Conservation (phyloP, 768 basidiomycete genomes). For the Brasilioporus rufonigricans region DNA sequence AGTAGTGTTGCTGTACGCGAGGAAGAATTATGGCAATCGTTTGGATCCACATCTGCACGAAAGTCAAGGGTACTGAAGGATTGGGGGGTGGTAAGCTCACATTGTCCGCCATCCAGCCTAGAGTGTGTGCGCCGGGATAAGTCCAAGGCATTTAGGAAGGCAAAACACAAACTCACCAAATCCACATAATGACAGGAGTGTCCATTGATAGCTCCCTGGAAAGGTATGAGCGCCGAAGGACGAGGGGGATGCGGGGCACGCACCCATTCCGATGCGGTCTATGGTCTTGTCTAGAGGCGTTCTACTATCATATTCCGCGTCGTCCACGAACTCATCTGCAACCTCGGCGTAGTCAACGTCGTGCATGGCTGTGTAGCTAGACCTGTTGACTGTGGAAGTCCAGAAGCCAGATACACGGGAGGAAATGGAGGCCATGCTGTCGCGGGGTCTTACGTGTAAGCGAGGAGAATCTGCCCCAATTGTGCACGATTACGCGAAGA, state of each 20-base stretch:
- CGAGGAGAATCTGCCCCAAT: constrained; percentile 3
- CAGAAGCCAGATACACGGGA: constrained; percentile 52
- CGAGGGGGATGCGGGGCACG: constrained; percentile 9
- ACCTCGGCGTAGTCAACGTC: constrained; percentile 32
- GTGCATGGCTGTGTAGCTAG: constrained; percentile 41
- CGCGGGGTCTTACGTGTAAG: not conserved
- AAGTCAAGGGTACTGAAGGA: constrained; percentile 25
- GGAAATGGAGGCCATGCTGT: constrained; percentile 39
- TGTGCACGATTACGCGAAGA: constrained; percentile 10
- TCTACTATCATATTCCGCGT: constrained; percentile 38
- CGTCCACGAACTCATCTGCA: constrained; percentile 24
- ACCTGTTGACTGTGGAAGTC: constrained; percentile 32
- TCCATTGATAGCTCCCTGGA: constrained; percentile 76
- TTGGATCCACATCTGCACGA: constrained; percentile 87
- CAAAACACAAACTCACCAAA: constrained; percentile 57
- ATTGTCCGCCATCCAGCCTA: constrained; percentile 94
- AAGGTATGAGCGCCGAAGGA: not conserved
- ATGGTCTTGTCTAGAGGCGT: constrained; percentile 82
- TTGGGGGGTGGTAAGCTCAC: constrained; percentile 40
- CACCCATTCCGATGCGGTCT: constrained; percentile 88
- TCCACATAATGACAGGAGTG: constrained; percentile 78
- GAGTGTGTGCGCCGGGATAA: not conserved
- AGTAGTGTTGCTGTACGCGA: constrained; percentile 89
- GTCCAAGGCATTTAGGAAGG: not conserved
- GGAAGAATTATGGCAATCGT: constrained; percentile 92